Base-by-base conservation (phyloP, 768 basidiomycete species). In the Gloeophyllum trabeum region DNA sequence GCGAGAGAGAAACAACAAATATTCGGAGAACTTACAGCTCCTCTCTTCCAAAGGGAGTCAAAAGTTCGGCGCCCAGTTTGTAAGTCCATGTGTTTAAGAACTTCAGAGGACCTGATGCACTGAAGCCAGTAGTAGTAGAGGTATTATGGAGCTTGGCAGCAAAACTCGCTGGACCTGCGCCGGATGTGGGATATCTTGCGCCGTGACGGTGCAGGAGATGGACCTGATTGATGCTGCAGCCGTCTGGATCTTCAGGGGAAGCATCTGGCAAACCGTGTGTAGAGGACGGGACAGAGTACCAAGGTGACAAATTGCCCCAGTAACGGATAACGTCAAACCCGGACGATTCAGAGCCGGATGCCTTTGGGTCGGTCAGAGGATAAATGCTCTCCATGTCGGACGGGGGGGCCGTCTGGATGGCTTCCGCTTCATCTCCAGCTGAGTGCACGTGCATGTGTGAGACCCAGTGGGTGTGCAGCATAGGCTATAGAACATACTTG, bases 231-330 rank as follows among this genome's bases (percentile, higher is more conserved):
- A 78, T 48, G 23, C 57, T 56, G 46, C 74, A 78, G 0, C 67
- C 67, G 1, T 59, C 54, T 0, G 75, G 75, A 18, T 74, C 60
- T 10, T 60, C 32, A 1, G 71, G 63, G 10, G 70, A 68, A 5
- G 75, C 55, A 19, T 66, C 53, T 6, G 63, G 66, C 14, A 76
- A 57, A n/a, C 74, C 75, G 51, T 71, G 71, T 1, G 44, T 46
- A 45, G 44, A 51, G 4, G 69, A 65, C 2, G 64, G 55, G 19
- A 75, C 63, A 7, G 73, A 75, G 47, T 65, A 66, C 65, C 66
- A 71, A 1, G 73, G 73, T 3, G 66, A 59, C 24, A 73, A 63
- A 48, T 68, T 71, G 20, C 71, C 75, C 58, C 66, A 66, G 41
- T 67, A 55, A 39, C 62, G 58, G 25, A 71, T 46, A 14, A 73